Evolutionary conservation across 2,329 filamentous ascomycete species (phyloP).

Genomic region (Nannizzia gypsea): DNA sequence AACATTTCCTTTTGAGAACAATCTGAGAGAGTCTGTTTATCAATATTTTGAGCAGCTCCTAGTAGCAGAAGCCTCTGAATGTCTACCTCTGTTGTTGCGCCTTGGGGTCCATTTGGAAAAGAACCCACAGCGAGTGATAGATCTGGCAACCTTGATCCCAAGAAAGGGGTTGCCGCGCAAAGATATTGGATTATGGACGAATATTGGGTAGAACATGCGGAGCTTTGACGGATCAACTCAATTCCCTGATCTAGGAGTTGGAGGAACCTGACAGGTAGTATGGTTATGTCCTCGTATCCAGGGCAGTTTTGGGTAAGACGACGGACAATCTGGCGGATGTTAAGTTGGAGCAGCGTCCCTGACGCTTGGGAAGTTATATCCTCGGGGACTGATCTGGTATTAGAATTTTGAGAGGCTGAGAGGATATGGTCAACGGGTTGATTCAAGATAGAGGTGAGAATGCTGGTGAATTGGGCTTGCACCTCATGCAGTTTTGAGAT

Average conservation of each 20-base stretch:
- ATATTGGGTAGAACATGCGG: constrained; percentile 14
- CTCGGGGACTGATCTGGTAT: constrained; percentile 10
- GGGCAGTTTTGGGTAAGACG: constrained; percentile 60
- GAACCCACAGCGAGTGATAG: not conserved
- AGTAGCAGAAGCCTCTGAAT: constrained; percentile 30
- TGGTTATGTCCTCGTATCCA: constrained; percentile 74
- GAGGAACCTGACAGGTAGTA: constrained; percentile 66
- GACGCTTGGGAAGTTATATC: not conserved
- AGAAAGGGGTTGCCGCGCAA: constrained; percentile 29
- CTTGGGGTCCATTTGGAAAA: not conserved
- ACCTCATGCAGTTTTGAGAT: constrained; percentile 56
- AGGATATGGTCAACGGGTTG: constrained; percentile 25
- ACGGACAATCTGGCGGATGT: constrained; percentile 56
- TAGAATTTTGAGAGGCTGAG: constrained; percentile 9
- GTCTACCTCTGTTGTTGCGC: constrained; percentile 21
- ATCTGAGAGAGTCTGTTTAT: constrained; percentile 28
- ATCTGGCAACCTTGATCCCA: constrained; percentile 20
- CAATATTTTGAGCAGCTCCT: constrained; percentile 24
- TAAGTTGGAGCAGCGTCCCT: constrained; percentile 37
- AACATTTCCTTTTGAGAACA: constrained; percentile 42
- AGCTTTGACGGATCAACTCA: constrained; percentile 42
- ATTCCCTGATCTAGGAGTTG: constrained; percentile 67
- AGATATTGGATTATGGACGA: constrained; percentile 20
- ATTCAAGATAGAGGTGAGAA: constrained; percentile 53
- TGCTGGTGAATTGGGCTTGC: constrained; percentile 71